These are phyloP conservation scores for Mrakia frigida DNA, from an alignment of 768 basidiomycete genomes.

Conservation along the genomic window DNA sequence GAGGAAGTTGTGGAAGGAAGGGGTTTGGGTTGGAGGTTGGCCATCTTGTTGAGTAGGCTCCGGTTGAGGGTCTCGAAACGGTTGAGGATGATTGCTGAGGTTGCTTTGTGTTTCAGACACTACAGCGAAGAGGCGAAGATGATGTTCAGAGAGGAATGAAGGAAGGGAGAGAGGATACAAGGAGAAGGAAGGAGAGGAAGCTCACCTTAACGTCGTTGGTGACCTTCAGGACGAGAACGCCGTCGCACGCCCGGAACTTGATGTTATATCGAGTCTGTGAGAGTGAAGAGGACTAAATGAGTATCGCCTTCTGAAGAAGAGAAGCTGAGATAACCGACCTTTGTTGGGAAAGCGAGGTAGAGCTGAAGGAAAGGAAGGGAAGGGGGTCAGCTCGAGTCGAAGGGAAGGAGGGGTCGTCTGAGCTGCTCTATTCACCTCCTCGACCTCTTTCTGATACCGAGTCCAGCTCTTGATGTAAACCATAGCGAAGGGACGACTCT, in stretches of 20 bases:
- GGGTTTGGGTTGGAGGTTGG: neutral
- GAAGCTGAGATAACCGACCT: neutral
- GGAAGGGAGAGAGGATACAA: neutral
- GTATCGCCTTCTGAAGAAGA: slow-evolving; percentile 4
- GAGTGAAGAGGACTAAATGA: slow-evolving; percentile 16
- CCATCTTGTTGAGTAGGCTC: slow-evolving; percentile 14
- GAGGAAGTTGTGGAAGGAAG: neutral
- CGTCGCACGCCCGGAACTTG: slow-evolving; percentile 82
- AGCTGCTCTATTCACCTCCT: neutral
- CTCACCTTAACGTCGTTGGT: slow-evolving; percentile 83
- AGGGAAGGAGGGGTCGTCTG: neutral
- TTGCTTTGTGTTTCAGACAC: slow-evolving; percentile 96
- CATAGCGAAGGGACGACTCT: slow-evolving; percentile 33
- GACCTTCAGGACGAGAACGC: slow-evolving; percentile 85
- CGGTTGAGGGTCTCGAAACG: slow-evolving; percentile 84
- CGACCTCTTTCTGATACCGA: slow-evolving; percentile 42
- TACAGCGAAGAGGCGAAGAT: slow-evolving; percentile 43
- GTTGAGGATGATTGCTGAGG: slow-evolving; percentile 90
- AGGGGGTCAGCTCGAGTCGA: neutral
- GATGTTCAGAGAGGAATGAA: neutral
- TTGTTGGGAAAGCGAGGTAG: slow-evolving; percentile 52
- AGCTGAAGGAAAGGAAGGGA: slow-evolving; percentile 51
- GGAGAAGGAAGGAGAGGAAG: slow-evolving; percentile 32
- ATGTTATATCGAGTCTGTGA: slow-evolving; percentile 77
- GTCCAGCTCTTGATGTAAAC: slow-evolving; percentile 45